Conservation (phyloP, 768 basidiomycete species). For the Leccinum broughii region DNA sequence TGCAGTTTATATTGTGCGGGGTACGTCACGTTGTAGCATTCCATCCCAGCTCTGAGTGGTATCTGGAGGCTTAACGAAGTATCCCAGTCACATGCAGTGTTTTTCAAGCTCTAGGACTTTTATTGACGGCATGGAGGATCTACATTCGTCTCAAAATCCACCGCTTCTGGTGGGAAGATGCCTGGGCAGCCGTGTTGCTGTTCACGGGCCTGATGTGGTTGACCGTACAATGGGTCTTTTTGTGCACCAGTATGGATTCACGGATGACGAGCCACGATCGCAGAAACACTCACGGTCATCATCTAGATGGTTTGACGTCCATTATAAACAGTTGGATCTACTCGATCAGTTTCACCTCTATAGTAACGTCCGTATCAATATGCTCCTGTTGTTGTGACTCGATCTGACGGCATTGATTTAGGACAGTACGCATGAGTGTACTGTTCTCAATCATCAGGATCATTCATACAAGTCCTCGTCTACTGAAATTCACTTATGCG, state of each 20-base stretch:
- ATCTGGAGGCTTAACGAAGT: neutral
- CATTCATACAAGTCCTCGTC: neutral
- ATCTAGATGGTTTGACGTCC: slow-evolving; percentile 11
- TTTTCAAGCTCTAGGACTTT: slow-evolving; percentile 15
- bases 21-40: slow-evolving; percentile 1
- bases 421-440: slow-evolving; percentile 21
- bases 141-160: slow-evolving; percentile 17
- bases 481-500: slow-evolving; percentile 12
- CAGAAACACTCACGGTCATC: neutral
- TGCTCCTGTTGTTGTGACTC: neutral
- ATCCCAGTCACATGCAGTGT: slow-evolving; percentile 10
- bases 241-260: slow-evolving; percentile 5
- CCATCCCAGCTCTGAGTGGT: too few species aligned
- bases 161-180: slow-evolving; percentile 25
- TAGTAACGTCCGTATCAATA: slow-evolving; percentile 7
- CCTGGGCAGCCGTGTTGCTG: slow-evolving; percentile 14
- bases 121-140: slow-evolving; percentile 21
- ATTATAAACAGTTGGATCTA: slow-evolving; percentile 13
- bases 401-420: neutral
- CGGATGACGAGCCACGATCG: neutral
- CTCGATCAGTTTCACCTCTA: slow-evolving; percentile 9
- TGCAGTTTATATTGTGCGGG: slow-evolving; percentile 5
- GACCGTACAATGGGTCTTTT: slow-evolving; percentile 11
- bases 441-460: slow-evolving; percentile 24
- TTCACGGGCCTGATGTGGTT: slow-evolving; percentile 16